phyloP scores from a whole-genome alignment of 345 rosid genomes.

The Populus tremula region DNA sequence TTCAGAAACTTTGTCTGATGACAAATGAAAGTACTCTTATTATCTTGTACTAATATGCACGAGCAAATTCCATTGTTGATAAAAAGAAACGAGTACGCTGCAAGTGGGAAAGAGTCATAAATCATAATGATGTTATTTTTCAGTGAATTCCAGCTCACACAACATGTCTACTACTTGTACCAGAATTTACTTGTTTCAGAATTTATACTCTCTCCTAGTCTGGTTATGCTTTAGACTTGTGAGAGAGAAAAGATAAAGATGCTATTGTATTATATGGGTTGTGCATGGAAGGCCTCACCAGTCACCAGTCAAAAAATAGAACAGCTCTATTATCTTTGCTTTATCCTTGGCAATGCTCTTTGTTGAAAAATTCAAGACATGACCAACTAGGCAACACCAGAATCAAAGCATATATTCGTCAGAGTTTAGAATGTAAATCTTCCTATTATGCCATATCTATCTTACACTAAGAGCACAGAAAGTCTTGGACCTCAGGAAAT shows the following conservation, averaged over 20 bases:
- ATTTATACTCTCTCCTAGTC: constrained; percentile 5
- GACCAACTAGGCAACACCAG: not conserved
- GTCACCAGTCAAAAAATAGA: not conserved
- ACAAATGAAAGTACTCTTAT: not conserved
- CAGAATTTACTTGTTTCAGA: not conserved
- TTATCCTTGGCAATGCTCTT: not conserved
- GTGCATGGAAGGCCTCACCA: constrained; percentile 10
- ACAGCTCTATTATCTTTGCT: not conserved
- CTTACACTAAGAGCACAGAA: not conserved
- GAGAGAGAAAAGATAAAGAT: not conserved
- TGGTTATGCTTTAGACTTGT: not conserved
- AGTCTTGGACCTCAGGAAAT: not conserved
- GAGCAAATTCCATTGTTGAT: not conserved
- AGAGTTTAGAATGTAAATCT: constrained; percentile 20
- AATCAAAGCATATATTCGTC: not conserved
- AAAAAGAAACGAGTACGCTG: not conserved
- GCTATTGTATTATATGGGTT: not conserved
- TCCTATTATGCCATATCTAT: not conserved
- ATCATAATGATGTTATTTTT: not conserved
- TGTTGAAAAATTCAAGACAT: not conserved
- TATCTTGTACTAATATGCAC: not conserved
- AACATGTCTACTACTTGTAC: not conserved
- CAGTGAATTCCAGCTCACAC: constrained; percentile 13
- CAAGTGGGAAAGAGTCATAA: not conserved
- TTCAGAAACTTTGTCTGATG: not conserved